Base-by-base conservation (phyloP, 2,329 filamentous ascomycete species). In the Venturia carpophila region DNA sequence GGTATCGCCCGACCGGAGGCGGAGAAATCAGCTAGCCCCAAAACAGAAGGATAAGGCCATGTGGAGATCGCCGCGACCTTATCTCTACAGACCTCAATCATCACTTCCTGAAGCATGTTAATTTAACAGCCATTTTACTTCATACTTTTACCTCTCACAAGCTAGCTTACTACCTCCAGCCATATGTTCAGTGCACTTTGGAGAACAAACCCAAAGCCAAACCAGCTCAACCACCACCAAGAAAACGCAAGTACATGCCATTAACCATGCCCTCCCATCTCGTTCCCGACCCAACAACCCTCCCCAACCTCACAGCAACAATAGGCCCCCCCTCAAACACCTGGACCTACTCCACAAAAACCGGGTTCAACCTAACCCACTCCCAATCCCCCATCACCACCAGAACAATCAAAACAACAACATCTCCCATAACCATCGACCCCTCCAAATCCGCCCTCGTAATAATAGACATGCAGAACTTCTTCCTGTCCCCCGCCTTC, bases 391-490 rank as follows among this genome's bases (percentile, higher is more conserved):
- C 7, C 67, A 70, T 5, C 66, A 49, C 24, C 21, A 70, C 30
- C 71, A 66, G 69, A 65, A 74, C 73, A 30, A 70, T 71, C 13
- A 6, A 34, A 58, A 58, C 52, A 58, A 37, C 52, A 21, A 37
- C 52, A 58, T n/a, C 21, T 71, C 70, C 43, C 21, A 63, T 66
- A 17, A 60, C 37, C 7, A 72, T 83, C 47, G 73, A 74, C 21
- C 76, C 80, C 6, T 66, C 69, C 13, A 73, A 74, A 24, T 76
- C 77, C n/a, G 81, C 79, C 3, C 72, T 83, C 1, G 75, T 83
- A 15, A 76, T 83, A 45, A 76, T 83, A 60, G 81, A 83, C 72
- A 79, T 82, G 77, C 79, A 83, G 73, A 82, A 83, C 69, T 80
- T 77, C 75, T 82, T 83, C 70, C 74, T 84, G 34, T 73, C 77